phyloP scores from a whole-genome alignment of 768 basidiomycete species.

The Russula foetens region DNA sequence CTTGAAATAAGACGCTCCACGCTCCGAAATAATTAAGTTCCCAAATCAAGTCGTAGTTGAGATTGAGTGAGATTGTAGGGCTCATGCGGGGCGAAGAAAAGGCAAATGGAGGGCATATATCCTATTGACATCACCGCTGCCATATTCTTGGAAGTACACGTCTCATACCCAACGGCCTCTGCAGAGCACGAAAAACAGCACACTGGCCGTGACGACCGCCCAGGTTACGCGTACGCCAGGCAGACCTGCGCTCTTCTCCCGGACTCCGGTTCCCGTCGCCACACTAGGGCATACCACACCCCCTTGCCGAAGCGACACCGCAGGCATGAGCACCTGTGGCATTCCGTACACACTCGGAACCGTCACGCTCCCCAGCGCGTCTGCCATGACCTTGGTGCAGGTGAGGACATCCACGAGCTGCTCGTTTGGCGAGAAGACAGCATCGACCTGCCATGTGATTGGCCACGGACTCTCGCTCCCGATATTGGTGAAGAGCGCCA shows the following conservation, averaged over 20 bases:
- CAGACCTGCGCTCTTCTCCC: slow-evolving; percentile 9
- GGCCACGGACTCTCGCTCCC: slow-evolving; percentile 32
- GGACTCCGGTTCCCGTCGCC: slow-evolving; percentile 16
- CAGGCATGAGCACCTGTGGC: slow-evolving; percentile 37
- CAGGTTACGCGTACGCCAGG: slow-evolving; percentile 8
- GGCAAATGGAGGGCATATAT: neutral
- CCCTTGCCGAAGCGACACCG: slow-evolving; percentile 23
- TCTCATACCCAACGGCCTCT: slow-evolving; percentile 6
- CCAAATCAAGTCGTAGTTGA: no score
- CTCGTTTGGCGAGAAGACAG: slow-evolving; percentile 35
- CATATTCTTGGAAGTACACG: neutral
- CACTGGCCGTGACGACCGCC: slow-evolving; percentile 5
- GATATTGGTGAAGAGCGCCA: slow-evolving; percentile 48
- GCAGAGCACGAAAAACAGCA: slow-evolving; percentile 8
- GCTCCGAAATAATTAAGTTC: no score
- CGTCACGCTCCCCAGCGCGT: slow-evolving; percentile 34
- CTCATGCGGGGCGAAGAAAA: no score
- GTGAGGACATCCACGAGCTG: slow-evolving; percentile 45
- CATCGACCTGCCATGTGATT: slow-evolving; percentile 36
- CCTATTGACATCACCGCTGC: neutral
- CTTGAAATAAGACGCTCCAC: no score
- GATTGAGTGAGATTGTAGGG: no score
- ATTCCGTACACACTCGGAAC: slow-evolving; percentile 35
- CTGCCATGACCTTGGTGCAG: slow-evolving; percentile 34
- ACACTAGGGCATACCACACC: slow-evolving; percentile 21